phyloP scores from a whole-genome alignment of 2,329 filamentous ascomycete species.

The Chalaropsis ovoidea region DNA sequence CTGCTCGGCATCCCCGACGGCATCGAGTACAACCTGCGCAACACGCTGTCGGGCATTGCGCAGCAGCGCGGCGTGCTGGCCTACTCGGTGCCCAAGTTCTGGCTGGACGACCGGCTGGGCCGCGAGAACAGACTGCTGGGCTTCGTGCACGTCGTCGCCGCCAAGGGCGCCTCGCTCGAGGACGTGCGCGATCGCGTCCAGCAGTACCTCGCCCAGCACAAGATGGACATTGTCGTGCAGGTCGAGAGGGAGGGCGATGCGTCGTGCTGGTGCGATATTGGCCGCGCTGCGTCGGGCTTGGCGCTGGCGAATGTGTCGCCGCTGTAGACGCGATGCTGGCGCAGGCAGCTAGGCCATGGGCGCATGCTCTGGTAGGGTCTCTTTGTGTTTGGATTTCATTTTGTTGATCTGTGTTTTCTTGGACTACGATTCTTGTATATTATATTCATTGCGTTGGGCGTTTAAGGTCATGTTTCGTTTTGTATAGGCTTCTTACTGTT shows the following conservation, averaged over 20 bases:
- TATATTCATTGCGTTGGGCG: background rate
- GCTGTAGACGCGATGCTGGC: background rate
- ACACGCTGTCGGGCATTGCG: slow-evolving; percentile 72
- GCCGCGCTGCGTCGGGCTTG: slow-evolving; percentile 26
- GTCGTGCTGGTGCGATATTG: slow-evolving; percentile 50
- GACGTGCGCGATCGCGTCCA: slow-evolving; percentile 72
- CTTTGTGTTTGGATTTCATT: background rate
- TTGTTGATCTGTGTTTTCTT: background rate
- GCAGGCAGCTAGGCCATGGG: background rate
- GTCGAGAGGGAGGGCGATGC: slow-evolving; percentile 73
- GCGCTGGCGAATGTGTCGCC: slow-evolving; percentile 1
- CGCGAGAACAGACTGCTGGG: slow-evolving; percentile 53
- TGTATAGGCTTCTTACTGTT: slow-evolving; percentile 1
- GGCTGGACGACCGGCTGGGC: slow-evolving; percentile 60
- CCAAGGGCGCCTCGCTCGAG: slow-evolving; percentile 60
- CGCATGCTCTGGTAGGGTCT: background rate
- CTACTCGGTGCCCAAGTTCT: slow-evolving; percentile 83
- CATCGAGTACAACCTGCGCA: slow-evolving; percentile 77
- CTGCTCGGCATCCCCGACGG: slow-evolving; percentile 76
- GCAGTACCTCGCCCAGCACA: slow-evolving; percentile 57
- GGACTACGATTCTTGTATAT: slow-evolving; percentile 11
- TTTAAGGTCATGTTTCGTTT: background rate
- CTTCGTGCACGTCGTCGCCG: slow-evolving; percentile 75
- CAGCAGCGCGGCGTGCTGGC: slow-evolving; percentile 73
- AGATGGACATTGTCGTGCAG: slow-evolving; percentile 76